Conservation (phyloP, 202 grass and related monocot species). For the Schoenoplectus triqueter region DNA sequence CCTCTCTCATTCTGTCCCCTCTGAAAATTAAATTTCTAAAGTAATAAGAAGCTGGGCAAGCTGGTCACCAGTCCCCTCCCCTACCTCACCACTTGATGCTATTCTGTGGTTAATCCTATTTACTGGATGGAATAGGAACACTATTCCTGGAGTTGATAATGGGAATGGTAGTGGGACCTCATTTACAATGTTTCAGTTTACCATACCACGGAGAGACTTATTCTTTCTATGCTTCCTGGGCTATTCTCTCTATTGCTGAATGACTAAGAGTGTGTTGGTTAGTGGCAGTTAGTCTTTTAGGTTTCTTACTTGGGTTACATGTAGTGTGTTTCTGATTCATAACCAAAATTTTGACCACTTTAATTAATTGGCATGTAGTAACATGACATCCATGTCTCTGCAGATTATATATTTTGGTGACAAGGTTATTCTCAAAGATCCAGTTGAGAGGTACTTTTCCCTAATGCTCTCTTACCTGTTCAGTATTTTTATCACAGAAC, state of each 20-base stretch:
- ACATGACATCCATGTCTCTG: constrained; percentile 38
- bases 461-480: constrained; percentile 28
- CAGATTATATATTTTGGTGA: constrained; percentile 96
- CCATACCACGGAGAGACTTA: constrained; percentile 3
- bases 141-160: constrained; percentile 10
- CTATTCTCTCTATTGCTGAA: constrained; percentile 25
- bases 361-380: constrained; percentile 25
- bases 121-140: constrained; percentile 22
- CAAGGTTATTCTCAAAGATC: constrained; percentile 85
- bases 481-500: constrained; percentile 19
- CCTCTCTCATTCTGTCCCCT: too few relatives aligned
- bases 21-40: too few relatives aligned
- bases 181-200: constrained; percentile 33
- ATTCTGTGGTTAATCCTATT: constrained; percentile 27
- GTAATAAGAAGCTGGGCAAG: too few relatives aligned
- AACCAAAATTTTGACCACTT: constrained; percentile 19
- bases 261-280: constrained; percentile 6
- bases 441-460: constrained; percentile 71
- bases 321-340: constrained; percentile 23
- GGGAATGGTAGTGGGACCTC: background rate
- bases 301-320: constrained; percentile 3
- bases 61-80: too few relatives aligned
- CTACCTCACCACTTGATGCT: constrained; percentile 3
- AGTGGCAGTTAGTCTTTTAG: constrained; percentile 19
- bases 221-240: constrained; percentile 1